A percentile compares a stretch with the other conserved stretches of the same genome.
phyloP scores from a whole-genome alignment of 441 rosid species.

The Jatropha multifida region DNA sequence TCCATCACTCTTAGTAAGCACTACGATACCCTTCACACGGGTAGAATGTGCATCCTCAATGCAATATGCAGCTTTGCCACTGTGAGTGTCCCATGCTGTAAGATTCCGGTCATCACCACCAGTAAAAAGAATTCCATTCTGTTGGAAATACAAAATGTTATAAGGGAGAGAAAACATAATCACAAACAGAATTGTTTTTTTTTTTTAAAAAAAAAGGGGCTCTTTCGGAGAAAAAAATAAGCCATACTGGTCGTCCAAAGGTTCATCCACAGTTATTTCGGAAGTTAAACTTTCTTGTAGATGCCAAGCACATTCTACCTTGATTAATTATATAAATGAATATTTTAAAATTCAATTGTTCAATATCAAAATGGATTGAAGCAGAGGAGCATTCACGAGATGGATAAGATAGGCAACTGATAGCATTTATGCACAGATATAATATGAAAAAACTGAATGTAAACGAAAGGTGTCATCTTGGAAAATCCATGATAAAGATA shows the following conservation, averaged over 20 bases:
- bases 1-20: conserved; percentile 52
- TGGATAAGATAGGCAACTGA: neutral
- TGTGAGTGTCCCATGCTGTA: conserved; percentile 85
- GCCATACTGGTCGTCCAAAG: neutral
- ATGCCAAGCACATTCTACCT: neutral
- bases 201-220: neutral
- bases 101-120: conserved; percentile 91
- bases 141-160: conserved; percentile 22
- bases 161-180: neutral
- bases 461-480: neutral
- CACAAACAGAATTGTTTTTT: neutral
- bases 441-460: neutral
- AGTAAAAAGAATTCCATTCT: conserved; percentile 77
- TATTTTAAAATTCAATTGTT: neutral
- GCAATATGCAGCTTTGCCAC: conserved; percentile 73
- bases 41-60: conserved; percentile 76
- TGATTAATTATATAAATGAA: neutral
- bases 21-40: conserved; percentile 86
- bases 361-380: conserved; percentile 5
- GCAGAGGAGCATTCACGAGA: neutral
- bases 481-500: neutral
- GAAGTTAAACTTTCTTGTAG: neutral
- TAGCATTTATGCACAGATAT: neutral
- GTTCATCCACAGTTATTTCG: neutral
- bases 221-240: neutral